A percentile compares a stretch with the other conserved stretches of the same genome.
Conservation (phyloP, 2,329 filamentous ascomycete genomes). For the Emericellopsis cladophorae region DNA sequence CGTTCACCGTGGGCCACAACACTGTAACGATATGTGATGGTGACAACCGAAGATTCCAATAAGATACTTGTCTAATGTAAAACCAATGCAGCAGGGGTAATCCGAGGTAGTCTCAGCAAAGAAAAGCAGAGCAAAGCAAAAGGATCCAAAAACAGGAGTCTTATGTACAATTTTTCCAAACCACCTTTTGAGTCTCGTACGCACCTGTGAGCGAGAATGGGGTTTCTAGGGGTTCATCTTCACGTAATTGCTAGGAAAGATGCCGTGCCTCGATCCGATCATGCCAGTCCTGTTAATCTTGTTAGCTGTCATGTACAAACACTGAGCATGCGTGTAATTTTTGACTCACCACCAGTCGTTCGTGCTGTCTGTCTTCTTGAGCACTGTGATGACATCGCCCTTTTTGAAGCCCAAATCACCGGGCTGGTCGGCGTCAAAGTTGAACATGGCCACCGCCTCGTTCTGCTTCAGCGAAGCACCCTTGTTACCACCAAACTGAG, state of each 20-base stretch:
- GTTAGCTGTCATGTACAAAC: conserved; percentile 2
- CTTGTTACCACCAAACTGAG: conserved; percentile 55
- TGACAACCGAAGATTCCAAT: too few relatives aligned
- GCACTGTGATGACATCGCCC: conserved; percentile 86
- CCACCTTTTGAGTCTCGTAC: background rate
- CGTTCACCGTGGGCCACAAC: background rate
- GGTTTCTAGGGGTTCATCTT: conserved; percentile 42
- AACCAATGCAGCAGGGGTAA: too few relatives aligned
- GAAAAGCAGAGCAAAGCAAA: background rate
- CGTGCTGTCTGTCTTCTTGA: conserved; percentile 87
- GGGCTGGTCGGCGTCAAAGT: conserved; percentile 86
- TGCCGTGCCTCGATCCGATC: conserved; percentile 73
- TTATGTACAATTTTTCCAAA: background rate
- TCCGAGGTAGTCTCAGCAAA: too few relatives aligned
- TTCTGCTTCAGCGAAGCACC: conserved; percentile 49
- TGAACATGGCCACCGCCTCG: conserved; percentile 83
- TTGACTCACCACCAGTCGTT: conserved; percentile 80
- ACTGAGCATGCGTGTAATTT: background rate
- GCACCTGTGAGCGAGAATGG: background rate
- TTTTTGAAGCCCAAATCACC: conserved; percentile 95
- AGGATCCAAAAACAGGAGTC: background rate
- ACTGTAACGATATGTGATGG: background rate
- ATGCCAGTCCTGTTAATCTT: conserved; percentile 61
- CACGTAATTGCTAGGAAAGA: conserved; percentile 79
- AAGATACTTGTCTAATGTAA: too few relatives aligned